Base-by-base conservation (phyloP, 192 early-diverging fungal species). In the Backusella australiensis region DNA sequence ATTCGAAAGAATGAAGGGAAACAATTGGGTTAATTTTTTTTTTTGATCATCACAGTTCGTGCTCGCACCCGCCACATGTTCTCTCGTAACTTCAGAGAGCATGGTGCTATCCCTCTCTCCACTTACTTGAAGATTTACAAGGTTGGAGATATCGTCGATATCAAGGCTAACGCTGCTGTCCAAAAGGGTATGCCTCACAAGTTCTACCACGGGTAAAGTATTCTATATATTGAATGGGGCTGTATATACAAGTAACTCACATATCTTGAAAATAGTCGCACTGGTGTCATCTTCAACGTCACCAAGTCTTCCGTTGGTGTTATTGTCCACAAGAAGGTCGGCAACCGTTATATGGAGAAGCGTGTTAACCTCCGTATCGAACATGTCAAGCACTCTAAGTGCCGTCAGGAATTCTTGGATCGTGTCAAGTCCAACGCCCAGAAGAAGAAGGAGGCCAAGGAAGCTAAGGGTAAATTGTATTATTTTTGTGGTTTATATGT, bases 151-250 rank as follows among this genome's bases (percentile, higher is more conserved):
- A 97, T 99, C 76, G 97, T 99, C 76, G 97, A 99, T 88, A 96
- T 99, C 90, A 97, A 97, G 93, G 96, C 94, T 76, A 96, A 98
- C 89, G 96, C 94, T 89, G 96, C 97, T 82, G 86, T 97, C 87
- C 97, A 99, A 89, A 97, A 97, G 93, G 97, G 97, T 88, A 94
- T 99, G 94, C 97, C 97, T 79, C 97, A 99, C 93, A 99, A 98
- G 92, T 99, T 93, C 94, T 99, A 99, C 93, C 98, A 99, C 88
- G 96, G 96, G 92, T 93, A 84, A 71, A 32, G 77, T 49, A 32
- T 15, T 1, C 1, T 7, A 49, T 49, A 19, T 21, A 49, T 44
- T 17, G 19, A 6, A 0, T 19, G 19, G 17, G 5, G 0, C 42
- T 39, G 38, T 63, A 26, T 67, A 49, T n/a, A 7, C 9, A 6